Conservation (phyloP, 2,329 filamentous ascomycete genomes). For the Colletotrichum spaethianum region DNA sequence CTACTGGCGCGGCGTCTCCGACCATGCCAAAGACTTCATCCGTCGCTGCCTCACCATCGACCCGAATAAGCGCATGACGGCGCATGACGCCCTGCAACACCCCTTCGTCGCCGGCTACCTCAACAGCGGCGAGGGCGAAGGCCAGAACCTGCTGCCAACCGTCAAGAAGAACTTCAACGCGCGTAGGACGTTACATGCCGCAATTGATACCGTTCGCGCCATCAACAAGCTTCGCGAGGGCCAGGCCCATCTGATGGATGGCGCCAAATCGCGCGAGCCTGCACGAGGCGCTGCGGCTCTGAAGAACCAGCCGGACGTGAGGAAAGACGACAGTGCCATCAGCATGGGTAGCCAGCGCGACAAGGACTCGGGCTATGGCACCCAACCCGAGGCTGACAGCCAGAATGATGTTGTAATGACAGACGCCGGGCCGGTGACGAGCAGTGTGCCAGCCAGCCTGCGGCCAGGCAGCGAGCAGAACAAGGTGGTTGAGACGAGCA, state of each 20-base stretch:
- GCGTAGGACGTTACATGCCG: constrained; percentile 76
- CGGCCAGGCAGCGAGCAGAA: constrained; percentile 69
- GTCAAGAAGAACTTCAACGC: constrained; percentile 85
- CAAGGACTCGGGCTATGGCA: constrained; percentile 66
- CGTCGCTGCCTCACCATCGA: constrained; percentile 92
- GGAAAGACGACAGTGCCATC: constrained; percentile 63
- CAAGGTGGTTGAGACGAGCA: constrained; percentile 74
- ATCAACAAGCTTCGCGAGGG: constrained; percentile 80
- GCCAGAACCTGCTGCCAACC: constrained; percentile 75
- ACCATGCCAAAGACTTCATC: constrained; percentile 92
- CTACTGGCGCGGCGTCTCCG: constrained; percentile 96
- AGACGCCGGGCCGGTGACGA: constrained; percentile 53
- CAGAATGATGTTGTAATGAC: constrained; percentile 64
- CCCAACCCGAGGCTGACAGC: constrained; percentile 51
- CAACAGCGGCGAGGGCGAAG: constrained; percentile 60
- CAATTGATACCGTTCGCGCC: constrained; percentile 79
- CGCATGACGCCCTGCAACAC: constrained; percentile 82
- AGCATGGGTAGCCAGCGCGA: constrained; percentile 51
- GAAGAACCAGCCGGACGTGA: constrained; percentile 46
- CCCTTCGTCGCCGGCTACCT: constrained; percentile 73
- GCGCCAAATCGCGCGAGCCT: constrained; percentile 67
- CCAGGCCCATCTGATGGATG: constrained; percentile 74
- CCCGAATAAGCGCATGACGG: constrained; percentile 88
- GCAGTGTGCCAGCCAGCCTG: constrained; percentile 64
- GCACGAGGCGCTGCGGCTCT: constrained; percentile 50